Conservation (phyloP, 176 grass and related monocot genomes). For the Triticum timopheevii region DNA sequence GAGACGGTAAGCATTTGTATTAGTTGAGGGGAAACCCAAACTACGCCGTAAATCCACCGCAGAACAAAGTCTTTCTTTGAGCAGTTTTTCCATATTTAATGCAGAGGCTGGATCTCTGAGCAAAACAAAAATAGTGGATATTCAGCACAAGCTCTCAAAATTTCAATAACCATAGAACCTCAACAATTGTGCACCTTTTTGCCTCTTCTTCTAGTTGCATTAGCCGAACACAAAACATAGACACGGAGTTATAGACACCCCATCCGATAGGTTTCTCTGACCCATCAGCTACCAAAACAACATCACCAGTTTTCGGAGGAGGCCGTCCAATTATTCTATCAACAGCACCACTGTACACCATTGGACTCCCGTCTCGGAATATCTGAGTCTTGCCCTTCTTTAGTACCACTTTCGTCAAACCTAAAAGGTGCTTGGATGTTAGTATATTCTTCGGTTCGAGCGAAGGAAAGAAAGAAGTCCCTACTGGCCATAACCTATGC, state of each 20-base stretch:
- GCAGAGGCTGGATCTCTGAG: slow-evolving; percentile 68
- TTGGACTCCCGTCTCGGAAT: slow-evolving; percentile 82
- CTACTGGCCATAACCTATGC: neutral
- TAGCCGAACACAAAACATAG: slow-evolving; percentile 94
- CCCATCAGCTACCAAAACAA: slow-evolving; percentile 87
- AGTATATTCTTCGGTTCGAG: slow-evolving; percentile 5
- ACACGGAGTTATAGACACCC: slow-evolving; percentile 93
- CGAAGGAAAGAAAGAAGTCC: neutral
- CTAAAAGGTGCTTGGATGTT: slow-evolving; percentile 26
- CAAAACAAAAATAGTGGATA: slow-evolving; percentile 12
- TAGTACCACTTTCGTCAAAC: slow-evolving; percentile 83
- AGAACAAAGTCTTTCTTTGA: slow-evolving; percentile 78
- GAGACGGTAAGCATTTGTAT: slow-evolving; percentile 88
- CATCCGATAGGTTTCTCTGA: slow-evolving; percentile 80
- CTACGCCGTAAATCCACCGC: slow-evolving; percentile 56
- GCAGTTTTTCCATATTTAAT: slow-evolving; percentile 86
- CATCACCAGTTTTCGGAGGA: slow-evolving; percentile 77
- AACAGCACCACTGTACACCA: slow-evolving; percentile 94
- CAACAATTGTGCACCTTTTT: slow-evolving; percentile 44
- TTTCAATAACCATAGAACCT: neutral
- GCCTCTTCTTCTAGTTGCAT: slow-evolving; percentile 95
- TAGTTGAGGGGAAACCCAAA: slow-evolving; percentile 66
- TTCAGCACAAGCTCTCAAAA: neutral
- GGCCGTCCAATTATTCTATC: slow-evolving; percentile 73
- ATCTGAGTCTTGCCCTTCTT: slow-evolving; percentile 97